phyloP scores from a whole-genome alignment of 352 stramenopile genomes.

The Aphanomyces euteiches region DNA sequence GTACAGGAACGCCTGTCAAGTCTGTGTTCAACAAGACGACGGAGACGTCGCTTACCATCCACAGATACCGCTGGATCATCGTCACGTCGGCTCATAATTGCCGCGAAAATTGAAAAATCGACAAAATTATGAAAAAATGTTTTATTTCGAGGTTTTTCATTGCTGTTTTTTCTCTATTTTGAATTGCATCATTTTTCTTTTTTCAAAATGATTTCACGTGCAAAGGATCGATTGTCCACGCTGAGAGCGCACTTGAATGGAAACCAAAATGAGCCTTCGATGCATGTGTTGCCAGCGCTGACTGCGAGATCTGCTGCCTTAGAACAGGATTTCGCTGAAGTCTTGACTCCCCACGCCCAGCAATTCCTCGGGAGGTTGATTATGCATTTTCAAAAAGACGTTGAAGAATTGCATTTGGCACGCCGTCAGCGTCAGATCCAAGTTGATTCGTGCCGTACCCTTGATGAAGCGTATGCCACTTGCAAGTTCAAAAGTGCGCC shows the following conservation, averaged over 20 bases:
- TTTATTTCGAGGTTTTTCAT: no score
- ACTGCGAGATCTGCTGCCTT: not conserved
- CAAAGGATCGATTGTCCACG: no score
- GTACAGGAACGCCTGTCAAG: slow-evolving; percentile 9
- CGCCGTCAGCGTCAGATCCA: slow-evolving; percentile 14
- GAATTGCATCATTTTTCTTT: no score
- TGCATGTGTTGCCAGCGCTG: not conserved
- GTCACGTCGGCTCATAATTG: no score
- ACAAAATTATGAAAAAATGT: no score
- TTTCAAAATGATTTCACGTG: no score
- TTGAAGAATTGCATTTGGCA: not conserved
- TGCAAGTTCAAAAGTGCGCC: not conserved
- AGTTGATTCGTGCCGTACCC: slow-evolving; percentile 7
- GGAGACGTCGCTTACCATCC: not conserved
- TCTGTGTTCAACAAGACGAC: not conserved
- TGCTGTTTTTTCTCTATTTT: no score
- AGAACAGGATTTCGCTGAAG: not conserved
- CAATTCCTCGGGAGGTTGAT: slow-evolving; percentile 5
- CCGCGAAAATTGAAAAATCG: no score
- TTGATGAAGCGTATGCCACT: slow-evolving; percentile 1
- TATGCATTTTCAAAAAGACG: not conserved
- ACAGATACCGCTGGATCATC: no score
- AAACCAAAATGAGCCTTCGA: no score
- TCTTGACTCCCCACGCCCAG: slow-evolving; percentile 1
- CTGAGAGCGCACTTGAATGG: no score